Evolutionary conservation across 345 rosid species (phyloP).

Genomic region (Nephelium lappaceum): DNA sequence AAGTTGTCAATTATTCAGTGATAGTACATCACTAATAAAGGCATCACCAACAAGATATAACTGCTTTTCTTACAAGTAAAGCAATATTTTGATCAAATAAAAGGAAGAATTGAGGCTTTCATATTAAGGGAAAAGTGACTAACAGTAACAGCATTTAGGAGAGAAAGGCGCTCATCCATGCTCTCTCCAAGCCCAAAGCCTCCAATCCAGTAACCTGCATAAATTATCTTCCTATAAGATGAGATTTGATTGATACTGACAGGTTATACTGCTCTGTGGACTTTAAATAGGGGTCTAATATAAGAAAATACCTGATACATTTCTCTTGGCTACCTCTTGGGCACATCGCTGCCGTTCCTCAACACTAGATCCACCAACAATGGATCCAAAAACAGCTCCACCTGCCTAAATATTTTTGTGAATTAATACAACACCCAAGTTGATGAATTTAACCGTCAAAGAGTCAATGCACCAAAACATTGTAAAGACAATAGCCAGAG

Average conservation of each 20-base stretch:
- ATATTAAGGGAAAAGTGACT: slow-evolving; percentile 24
- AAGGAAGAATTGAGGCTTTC: neutral
- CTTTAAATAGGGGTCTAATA: slow-evolving; percentile 14
- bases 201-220: slow-evolving; percentile 78
- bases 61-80: neutral
- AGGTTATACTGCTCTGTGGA: neutral
- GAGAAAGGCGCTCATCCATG: slow-evolving; percentile 65
- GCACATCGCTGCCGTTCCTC: slow-evolving; percentile 63
- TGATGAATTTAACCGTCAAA: neutral
- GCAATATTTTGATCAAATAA: neutral
- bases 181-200: slow-evolving; percentile 86
- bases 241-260: neutral
- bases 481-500: neutral
- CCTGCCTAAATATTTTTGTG: slow-evolving; percentile 37
- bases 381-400: slow-evolving; percentile 68
- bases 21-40: too few relatives aligned
- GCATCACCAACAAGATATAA: neutral
- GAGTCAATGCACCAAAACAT: neutral
- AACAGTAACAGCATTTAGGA: slow-evolving; percentile 61
- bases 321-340: slow-evolving; percentile 50
- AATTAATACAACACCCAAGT: slow-evolving; percentile 11
- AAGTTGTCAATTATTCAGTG: too few relatives aligned
- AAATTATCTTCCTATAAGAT: slow-evolving; percentile 9
- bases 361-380: slow-evolving; percentile 72
- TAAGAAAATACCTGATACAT: slow-evolving; percentile 52